Conservation (phyloP, 441 rosid genomes). For the Codiaeum variegatum region DNA sequence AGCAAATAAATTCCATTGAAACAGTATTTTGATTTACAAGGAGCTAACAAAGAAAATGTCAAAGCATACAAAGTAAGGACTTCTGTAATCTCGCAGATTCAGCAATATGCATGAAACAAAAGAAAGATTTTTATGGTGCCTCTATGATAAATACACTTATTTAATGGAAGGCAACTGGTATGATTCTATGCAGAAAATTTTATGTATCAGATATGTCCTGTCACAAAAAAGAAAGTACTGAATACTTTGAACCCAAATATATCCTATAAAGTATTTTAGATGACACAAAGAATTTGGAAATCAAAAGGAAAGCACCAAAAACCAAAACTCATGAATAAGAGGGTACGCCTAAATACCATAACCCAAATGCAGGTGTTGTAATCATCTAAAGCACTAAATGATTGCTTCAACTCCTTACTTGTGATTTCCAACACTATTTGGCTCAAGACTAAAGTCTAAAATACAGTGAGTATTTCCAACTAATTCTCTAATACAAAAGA, state of each 20-base stretch:
- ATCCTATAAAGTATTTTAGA: neutral
- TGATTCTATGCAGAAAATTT: neutral
- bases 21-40: neutral
- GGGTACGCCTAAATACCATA: neutral
- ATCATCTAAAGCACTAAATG: slow-evolving; percentile 1
- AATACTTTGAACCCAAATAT: neutral
- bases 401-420: neutral
- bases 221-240: neutral
- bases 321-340: neutral
- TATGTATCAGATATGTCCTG: neutral
- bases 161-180: neutral
- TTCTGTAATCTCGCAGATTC: neutral
- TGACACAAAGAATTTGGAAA: neutral
- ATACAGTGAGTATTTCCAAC: neutral
- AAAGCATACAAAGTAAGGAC: neutral
- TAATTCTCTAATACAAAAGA: neutral
- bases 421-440: neutral
- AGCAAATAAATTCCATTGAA: neutral
- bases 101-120: neutral
- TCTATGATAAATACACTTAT: neutral
- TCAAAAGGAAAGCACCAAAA: neutral
- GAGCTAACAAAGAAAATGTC: neutral
- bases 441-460: neutral
- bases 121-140: neutral
- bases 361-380: neutral